Base-by-base conservation (phyloP, 371 early-diverging fungal genomes). In the Lichtheimia hyalospora region DNA sequence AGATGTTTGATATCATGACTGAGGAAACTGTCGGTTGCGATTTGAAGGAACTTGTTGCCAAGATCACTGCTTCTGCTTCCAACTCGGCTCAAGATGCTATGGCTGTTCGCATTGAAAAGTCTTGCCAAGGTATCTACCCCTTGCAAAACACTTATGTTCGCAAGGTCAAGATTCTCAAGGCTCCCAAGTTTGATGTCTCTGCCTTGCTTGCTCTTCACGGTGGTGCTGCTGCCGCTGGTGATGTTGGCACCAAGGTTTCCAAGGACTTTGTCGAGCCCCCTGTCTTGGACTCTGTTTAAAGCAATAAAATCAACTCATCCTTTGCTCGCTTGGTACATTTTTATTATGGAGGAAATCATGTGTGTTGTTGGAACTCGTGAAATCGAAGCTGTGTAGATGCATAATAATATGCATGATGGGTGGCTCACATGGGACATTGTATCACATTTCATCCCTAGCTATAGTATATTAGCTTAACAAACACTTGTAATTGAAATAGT, bases 101-200 rank as follows among this genome's bases (percentile, higher is more conserved):
- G 73, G 99, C 99, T 81, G 92, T 86, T 81, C 92, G 94, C 74
- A 97, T 99, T 64, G 96, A 96, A 84, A 97, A 98, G 93, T 90
- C 93, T 52, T 92, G 93, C 83, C 92, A 93, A 75, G 84, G 88
- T 70, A 99, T 99, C 34, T 99, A 92, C 92, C 99, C 99, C 56
- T 90, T 99, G 68, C 98, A 98, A 86, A 95, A 96, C 88, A 95
- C 94, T 75, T 92, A 87, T 81, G 87, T 97, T 75, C 94, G 93
- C 83, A 99, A 99, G 92, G 98, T 96, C 79, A 99, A 99, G 95
- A 96, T 99, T 74, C 86, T 99, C 76, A 99, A 99, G 94, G 85
- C 90, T 57, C 98, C 98, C 83, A 94, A 94, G 84, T 86, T 87
- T 70, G 96, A 97, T 85, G 80, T 91, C 66, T 94, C 92, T 73